A percentile compares a stretch with the other conserved stretches of the same genome.
phyloP scores from a whole-genome alignment of 2,329 filamentous ascomycete genomes.

The Sporothrix mexicana region DNA sequence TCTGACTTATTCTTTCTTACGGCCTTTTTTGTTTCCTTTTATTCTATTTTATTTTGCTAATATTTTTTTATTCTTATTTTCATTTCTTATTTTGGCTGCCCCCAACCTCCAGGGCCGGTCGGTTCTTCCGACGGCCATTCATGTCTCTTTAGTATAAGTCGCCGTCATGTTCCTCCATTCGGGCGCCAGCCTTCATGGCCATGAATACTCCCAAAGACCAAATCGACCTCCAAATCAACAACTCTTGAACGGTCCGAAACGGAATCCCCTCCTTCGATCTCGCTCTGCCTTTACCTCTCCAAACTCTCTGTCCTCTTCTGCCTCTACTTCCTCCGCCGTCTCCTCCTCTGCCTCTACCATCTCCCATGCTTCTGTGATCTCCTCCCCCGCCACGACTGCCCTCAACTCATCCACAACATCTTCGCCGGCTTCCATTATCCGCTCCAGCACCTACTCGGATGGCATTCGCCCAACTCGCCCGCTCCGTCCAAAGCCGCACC shows the following conservation, averaged over 20 bases:
- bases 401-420: constrained; percentile 6
- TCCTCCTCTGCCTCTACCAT: constrained; percentile 21
- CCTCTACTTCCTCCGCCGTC: constrained; percentile 29
- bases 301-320: constrained; percentile 35
- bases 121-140: constrained; percentile 28
- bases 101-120: constrained; percentile 25
- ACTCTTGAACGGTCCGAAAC: constrained; percentile 44
- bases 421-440: constrained; percentile 32
- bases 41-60: neutral
- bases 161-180: constrained; percentile 63
- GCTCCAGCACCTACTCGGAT: constrained; percentile 31
- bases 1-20: neutral
- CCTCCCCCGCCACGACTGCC: constrained; percentile 29
- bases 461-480: constrained; percentile 23
- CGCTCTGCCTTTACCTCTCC: constrained; percentile 49
- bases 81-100: constrained; percentile 3
- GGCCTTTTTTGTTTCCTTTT: neutral
- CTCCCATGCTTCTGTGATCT: neutral
- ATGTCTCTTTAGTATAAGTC: constrained; percentile 28
- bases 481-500: constrained; percentile 31
- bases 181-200: constrained; percentile 64
- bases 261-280: constrained; percentile 52
- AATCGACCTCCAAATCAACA: constrained; percentile 40
- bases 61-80: constrained; percentile 6
- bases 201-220: constrained; percentile 59